Conservation (phyloP, 768 basidiomycete species). For the Amanita polypyramis region DNA sequence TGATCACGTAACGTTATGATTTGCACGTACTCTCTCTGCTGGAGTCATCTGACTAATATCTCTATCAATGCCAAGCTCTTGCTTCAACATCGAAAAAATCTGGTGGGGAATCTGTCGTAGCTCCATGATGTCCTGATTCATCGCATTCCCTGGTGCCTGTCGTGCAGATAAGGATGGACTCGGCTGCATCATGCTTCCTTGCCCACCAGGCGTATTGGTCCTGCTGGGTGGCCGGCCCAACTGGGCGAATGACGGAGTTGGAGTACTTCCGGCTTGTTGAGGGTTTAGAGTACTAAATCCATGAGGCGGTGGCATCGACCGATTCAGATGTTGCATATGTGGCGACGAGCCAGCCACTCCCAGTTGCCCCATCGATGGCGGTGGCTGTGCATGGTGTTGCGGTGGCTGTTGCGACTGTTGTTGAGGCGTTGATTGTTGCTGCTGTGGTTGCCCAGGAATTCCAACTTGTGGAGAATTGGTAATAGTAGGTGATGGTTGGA, state of each 20-base stretch:
- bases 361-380: slow-evolving; percentile 10
- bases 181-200: slow-evolving; percentile 6
- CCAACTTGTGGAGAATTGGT: slow-evolving; percentile 46
- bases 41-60: slow-evolving; percentile 6
- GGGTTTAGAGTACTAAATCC: slow-evolving; percentile 1
- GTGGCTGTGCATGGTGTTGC: slow-evolving; percentile 16
- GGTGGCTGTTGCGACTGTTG: slow-evolving; percentile 20
- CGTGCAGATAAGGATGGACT: slow-evolving; percentile 7
- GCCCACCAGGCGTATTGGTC: slow-evolving; percentile 5
- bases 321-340: slow-evolving; percentile 3
- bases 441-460: slow-evolving; percentile 10
- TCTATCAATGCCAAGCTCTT: slow-evolving; percentile 1
- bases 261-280: slow-evolving; percentile 5
- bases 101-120: not conserved
- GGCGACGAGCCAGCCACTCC: not conserved
- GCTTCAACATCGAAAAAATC: not conserved
- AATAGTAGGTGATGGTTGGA: slow-evolving; percentile 52
- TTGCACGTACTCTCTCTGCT: slow-evolving; percentile 3
- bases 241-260: slow-evolving; percentile 3
- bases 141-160: slow-evolving; percentile 5
- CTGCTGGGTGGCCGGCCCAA: slow-evolving; percentile 6
- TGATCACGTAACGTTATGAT: not conserved
- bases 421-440: slow-evolving; percentile 17
- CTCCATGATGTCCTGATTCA: slow-evolving; percentile 1
- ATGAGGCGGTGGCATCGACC: slow-evolving; percentile 5